Conservation (phyloP, 306 rosid species). For the Quercus cerris region DNA sequence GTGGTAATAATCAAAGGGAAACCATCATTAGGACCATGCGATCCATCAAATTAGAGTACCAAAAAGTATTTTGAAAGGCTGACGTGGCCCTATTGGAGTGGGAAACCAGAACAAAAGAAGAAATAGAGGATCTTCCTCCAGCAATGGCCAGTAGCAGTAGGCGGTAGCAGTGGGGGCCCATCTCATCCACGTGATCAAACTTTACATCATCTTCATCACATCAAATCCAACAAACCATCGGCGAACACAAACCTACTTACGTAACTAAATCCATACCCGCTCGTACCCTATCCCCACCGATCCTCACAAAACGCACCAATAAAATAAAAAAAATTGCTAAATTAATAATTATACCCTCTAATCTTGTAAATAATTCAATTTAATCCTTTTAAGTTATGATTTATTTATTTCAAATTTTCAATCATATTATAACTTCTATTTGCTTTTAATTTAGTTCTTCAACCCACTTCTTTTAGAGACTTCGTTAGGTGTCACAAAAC, state of each 20-base stretch:
- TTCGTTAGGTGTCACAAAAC: too few species aligned
- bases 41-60: neutral
- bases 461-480: too few species aligned
- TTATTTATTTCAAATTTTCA: too few species aligned
- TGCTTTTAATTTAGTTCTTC: too few species aligned
- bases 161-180: too few species aligned
- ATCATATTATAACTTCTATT: too few species aligned
- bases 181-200: neutral
- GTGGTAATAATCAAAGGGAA: neutral
- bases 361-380: too few species aligned
- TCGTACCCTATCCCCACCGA: neutral
- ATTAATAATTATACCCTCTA: neutral
- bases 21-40: conserved; percentile 26
- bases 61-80: neutral
- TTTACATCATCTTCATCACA: neutral
- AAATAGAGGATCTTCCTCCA: conserved; percentile 5
- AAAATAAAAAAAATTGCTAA: neutral
- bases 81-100: conserved; percentile 33
- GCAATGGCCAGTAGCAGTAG: too few species aligned
- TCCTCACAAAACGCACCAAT: neutral
- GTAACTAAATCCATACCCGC: neutral
- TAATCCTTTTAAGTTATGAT: too few species aligned
- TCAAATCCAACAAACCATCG: neutral
- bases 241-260: neutral
- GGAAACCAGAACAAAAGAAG: neutral